A percentile compares a stretch with the other conserved stretches of the same genome.
These are phyloP conservation scores for Lizanozyma gosingica DNA, from an alignment of 1,139 yeast genomes.

Conservation along the genomic window DNA sequence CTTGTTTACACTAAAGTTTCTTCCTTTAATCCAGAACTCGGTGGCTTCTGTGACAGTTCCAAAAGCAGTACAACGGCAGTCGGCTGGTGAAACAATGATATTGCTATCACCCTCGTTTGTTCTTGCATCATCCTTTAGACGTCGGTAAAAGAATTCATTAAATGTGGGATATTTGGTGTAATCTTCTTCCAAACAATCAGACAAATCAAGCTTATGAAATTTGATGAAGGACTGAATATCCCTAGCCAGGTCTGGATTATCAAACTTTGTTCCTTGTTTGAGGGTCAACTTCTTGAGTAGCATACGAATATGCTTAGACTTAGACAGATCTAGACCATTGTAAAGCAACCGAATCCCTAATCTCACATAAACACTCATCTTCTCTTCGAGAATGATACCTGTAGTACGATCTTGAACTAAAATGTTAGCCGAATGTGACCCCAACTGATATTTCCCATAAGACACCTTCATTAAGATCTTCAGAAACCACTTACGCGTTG, in stretches of 20 bases:
- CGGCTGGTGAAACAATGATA: constrained; percentile 76
- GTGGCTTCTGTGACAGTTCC: constrained; percentile 55
- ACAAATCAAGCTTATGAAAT: constrained; percentile 68
- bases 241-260: constrained; percentile 51
- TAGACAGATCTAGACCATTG: constrained; percentile 58
- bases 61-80: constrained; percentile 75
- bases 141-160: constrained; percentile 83
- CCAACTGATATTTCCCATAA: constrained; percentile 80
- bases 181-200: constrained; percentile 52
- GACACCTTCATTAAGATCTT: constrained; percentile 75
- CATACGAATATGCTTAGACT: constrained; percentile 44
- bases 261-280: constrained; percentile 82
- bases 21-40: constrained; percentile 84
- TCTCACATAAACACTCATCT: constrained; percentile 83
- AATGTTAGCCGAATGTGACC: constrained; percentile 89
- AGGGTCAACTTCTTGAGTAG: constrained; percentile 58
- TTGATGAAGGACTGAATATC: constrained; percentile 73
- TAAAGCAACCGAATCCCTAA: constrained; percentile 80
- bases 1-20: constrained; percentile 60
- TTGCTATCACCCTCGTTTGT: constrained; percentile 50
- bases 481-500: constrained; percentile 83
- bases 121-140: constrained; percentile 63
- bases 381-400: constrained; percentile 83
- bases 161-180: constrained; percentile 53
- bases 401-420: constrained; percentile 86